Evolutionary conservation across 2,329 filamentous ascomycete genomes (phyloP), one percentile per base, ranked within the genome.

Genomic region (Fusarium sororula): DNA sequence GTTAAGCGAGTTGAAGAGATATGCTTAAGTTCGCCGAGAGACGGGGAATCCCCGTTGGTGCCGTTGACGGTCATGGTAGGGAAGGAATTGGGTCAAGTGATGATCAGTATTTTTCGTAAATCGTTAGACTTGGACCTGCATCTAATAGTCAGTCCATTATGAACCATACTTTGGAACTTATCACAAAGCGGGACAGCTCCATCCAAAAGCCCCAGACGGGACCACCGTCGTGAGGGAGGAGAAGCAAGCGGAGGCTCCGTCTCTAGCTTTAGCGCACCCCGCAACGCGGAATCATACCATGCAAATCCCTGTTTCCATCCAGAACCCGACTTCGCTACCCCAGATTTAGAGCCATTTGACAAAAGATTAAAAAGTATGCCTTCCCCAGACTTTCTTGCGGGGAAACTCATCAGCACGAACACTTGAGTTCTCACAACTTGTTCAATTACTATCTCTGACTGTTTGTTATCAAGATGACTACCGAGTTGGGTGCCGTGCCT

Each of bases 371-470:
- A 62, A 68, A 68, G 32, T 37, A 63, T 63, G 38, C 18, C 22
- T 68, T 68, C 66, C 66, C 66, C 66, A 24, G 55, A 45, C 45
- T 22, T n/a, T 68, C 26, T 68, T 68, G 41, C 26, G 55, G 39
- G 22, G 41, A 62, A 57, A 22, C 11, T 28, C 38, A 57, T 14
- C 50, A 60, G 35, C 22, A 53, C 18, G 13, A 54, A 32, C 26
- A 53, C 24, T 38, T 45, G 50, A 44, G 30, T 35, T 15, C 20
- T 57, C 12, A 20, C 24, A 26, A 30, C 20, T 45, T 45, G 20
- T 20, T 35, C 39, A 57, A 18, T 17, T 7, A 32, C 24, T 24
- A 38, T 24, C 24, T 38, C 9, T 2, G 20, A 18, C 5, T 14
- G 7, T 41, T 26, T 14, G 6, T 32, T 30, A 61, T 32, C n/a